These are phyloP conservation scores for Mortierella sp. DNA, from an alignment of 371 early-diverging fungal genomes.

Conservation along the genomic window DNA sequence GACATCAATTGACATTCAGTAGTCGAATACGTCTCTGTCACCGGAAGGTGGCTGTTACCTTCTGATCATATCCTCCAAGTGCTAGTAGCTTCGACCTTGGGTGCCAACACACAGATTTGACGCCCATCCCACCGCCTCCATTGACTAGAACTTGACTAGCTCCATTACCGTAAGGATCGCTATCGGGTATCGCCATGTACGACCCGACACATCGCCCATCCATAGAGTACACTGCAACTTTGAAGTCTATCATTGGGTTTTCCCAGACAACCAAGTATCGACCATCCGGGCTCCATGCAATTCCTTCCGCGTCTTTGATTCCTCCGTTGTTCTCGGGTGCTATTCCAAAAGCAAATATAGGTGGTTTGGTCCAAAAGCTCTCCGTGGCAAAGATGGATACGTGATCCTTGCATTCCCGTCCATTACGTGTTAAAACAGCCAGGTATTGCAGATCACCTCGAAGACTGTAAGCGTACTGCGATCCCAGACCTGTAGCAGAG, in stretches of 20 bases:
- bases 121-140: constrained; percentile 43
- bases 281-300: constrained; percentile 51
- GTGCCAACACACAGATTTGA: constrained; percentile 52
- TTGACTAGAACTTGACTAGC: constrained; percentile 7
- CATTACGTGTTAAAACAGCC: constrained; percentile 39
- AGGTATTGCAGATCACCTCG: constrained; percentile 44
- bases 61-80: constrained; percentile 50
- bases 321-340: constrained; percentile 21
- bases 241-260: constrained; percentile 40
- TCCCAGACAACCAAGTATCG: constrained; percentile 46
- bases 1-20: too few species aligned
- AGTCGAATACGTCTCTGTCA: background rate
- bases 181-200: constrained; percentile 12
- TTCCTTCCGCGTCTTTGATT: constrained; percentile 47
- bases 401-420: constrained; percentile 40
- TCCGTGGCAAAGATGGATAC: constrained; percentile 46
- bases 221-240: constrained; percentile 39
- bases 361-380: constrained; percentile 33
- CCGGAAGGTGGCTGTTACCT: constrained; percentile 11
- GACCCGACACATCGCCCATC: constrained; percentile 39
- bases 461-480: constrained; percentile 32
- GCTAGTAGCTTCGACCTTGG: constrained; percentile 45
- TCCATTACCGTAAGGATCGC: constrained; percentile 1
- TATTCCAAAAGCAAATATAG: constrained; percentile 29
- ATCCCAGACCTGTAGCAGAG: constrained; percentile 19